These are phyloP conservation scores for Centrapalus pauciflorus DNA, from an alignment of 129 eudicot genomes.

Conservation along the genomic window DNA sequence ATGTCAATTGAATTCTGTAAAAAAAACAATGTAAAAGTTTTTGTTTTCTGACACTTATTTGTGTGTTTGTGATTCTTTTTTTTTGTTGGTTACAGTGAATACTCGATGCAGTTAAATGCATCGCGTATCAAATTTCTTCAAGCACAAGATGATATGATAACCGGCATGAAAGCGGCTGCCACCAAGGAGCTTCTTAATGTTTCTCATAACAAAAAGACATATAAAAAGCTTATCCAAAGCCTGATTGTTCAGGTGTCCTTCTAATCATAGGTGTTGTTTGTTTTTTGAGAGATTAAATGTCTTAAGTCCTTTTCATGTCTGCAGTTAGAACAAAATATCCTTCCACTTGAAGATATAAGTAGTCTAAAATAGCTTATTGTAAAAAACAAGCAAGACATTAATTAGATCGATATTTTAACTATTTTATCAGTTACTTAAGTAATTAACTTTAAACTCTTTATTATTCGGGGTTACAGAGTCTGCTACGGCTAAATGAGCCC, in stretches of 20 bases:
- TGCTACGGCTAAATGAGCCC: conserved; percentile 61
- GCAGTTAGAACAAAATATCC: neutral
- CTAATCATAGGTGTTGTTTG: too few relatives aligned
- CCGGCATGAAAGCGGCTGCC: conserved; percentile 50
- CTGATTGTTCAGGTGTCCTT: conserved; percentile 53
- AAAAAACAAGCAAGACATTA: too few relatives aligned
- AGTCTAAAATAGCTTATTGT: too few relatives aligned
- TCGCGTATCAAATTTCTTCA: conserved; percentile 66
- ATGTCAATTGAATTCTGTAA: too few relatives aligned
- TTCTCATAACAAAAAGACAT: conserved; percentile 43
- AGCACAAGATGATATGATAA: conserved; percentile 64
- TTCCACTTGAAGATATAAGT: too few relatives aligned
- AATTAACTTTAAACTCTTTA: neutral
- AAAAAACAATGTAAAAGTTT: too few relatives aligned
- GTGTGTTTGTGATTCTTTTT: too few relatives aligned
- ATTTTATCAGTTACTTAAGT: too few relatives aligned
- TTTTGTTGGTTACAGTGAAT: conserved; percentile 43
- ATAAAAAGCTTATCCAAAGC: conserved; percentile 46
- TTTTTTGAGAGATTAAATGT: too few relatives aligned
- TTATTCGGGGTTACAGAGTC: conserved; percentile 36
- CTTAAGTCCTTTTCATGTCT: neutral
- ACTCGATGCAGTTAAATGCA: conserved; percentile 71
- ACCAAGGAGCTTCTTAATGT: conserved; percentile 53
- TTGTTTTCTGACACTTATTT: too few relatives aligned
- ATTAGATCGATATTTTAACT: too few relatives aligned